phyloP scores from a whole-genome alignment of 768 basidiomycete genomes.

The Antrodiella citrinella region DNA sequence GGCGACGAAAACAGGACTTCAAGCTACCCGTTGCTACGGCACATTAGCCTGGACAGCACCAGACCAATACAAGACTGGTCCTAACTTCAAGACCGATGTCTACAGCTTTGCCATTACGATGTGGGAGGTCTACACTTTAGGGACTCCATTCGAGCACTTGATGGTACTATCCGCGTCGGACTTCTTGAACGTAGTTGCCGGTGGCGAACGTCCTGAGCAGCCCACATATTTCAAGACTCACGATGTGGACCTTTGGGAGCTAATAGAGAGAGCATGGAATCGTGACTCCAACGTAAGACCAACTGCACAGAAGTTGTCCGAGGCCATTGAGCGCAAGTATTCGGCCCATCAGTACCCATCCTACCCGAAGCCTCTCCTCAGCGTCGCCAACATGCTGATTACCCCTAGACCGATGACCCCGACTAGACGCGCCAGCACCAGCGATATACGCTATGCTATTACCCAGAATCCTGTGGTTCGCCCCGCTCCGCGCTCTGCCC shows the following conservation, averaged over 20 bases:
- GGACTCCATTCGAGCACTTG: background rate
- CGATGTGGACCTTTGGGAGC: background rate
- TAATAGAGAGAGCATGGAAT: background rate
- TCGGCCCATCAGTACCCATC: too few species aligned
- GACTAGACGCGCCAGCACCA: too few species aligned
- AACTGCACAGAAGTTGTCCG: background rate
- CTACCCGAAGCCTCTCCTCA: too few species aligned
- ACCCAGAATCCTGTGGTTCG: too few species aligned
- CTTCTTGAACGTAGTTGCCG: background rate
- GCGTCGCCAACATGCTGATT: too few species aligned
- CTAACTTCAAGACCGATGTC: slow-evolving; percentile 9
- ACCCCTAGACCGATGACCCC: too few species aligned
- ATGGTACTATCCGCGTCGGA: background rate
- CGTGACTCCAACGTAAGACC: background rate
- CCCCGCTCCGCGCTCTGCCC: too few species aligned
- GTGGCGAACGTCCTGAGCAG: background rate
- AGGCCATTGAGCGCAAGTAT: too few species aligned
- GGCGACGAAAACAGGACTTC: background rate
- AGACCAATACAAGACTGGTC: slow-evolving; percentile 6
- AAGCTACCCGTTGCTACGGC: background rate
- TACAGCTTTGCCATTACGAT: slow-evolving; percentile 15
- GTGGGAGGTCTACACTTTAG: slow-evolving; percentile 6
- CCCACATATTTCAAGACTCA: background rate
- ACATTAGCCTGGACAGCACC: slow-evolving; percentile 13
- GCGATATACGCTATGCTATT: too few species aligned